Evolutionary conservation across 2,329 filamentous ascomycete genomes (phyloP).

Genomic region (Pleomassaria siparia): DNA sequence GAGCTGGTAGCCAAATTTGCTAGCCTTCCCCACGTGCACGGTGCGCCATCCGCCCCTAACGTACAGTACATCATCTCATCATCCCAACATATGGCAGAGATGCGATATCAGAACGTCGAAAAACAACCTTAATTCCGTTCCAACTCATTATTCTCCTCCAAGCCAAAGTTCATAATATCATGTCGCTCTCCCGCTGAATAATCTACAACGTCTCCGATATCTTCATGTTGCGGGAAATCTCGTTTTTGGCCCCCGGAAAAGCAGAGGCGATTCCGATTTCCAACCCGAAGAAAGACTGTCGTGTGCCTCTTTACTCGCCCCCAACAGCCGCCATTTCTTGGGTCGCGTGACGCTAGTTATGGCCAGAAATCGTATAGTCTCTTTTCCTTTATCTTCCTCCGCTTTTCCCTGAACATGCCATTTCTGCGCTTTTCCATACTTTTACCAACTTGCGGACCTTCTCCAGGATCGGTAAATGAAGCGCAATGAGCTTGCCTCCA

Average conservation of each 20-base stretch:
- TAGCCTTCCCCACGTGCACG: constrained; percentile 1
- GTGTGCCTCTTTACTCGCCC: constrained; percentile 26
- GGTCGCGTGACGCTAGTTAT: constrained; percentile 28
- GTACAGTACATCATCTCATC: too few species aligned
- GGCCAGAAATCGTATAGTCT: constrained; percentile 23
- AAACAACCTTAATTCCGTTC: too few species aligned
- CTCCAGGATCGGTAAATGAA: constrained; percentile 16
- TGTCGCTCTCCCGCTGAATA: background rate
- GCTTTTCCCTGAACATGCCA: background rate
- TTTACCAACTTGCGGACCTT: background rate
- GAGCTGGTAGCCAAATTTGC: background rate
- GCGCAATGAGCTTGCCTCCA: constrained; percentile 26
- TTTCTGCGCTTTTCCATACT: background rate
- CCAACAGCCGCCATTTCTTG: background rate
- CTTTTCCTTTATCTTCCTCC: constrained; percentile 8
- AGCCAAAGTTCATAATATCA: too few species aligned
- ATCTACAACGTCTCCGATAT: background rate
- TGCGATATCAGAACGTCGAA: too few species aligned
- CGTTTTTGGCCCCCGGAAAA: constrained; percentile 4
- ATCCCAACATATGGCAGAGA: too few species aligned
- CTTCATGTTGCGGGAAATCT: background rate
- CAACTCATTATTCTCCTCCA: too few species aligned
- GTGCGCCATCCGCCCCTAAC: constrained; percentile 3
- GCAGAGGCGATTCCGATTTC: constrained; percentile 11
- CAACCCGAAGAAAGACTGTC: constrained; percentile 12